Evolutionary conservation across 1,284 basidiomycete species (phyloP), one percentile per base, ranked within the genome.

Genomic region (Leccinum pachyderme): DNA sequence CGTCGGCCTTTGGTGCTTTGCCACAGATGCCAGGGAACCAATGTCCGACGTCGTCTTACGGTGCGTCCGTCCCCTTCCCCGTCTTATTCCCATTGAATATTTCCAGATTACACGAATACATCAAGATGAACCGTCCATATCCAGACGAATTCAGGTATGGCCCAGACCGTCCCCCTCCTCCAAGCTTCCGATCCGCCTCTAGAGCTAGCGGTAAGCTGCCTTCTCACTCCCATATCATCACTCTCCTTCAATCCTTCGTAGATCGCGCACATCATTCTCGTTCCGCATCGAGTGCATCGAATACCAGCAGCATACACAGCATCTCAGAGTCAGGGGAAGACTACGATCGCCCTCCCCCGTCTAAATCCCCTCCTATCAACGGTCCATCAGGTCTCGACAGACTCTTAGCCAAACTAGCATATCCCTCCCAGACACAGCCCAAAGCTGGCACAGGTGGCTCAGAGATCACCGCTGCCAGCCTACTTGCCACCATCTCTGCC

Each of bases 1-100:
- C 2, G 80, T 90, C 56, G 91, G 91, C 3, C 75, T 94, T 8
- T 95, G 92, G 92, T 87, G 88, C 69, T 86, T 72, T 52, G 80
- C 87, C 31, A 82, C 83, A 13, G 84, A 86, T 53, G 81, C 85
- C 32, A 78, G 90, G 43, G 86, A 88, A 64, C 80, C 82, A 25
- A 77, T 93, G 67, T 83, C 79, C 56, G 80, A 84, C 60, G 84
- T 88, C 55, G 79, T 89, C 75, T 73, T 79, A 67, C 77, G 86
- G 86, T 86, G 63, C 62, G 72, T 72, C 4, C 32, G 18, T 22
- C 18, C 37, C 35, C 35, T 5, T 32, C 18, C 4, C 4, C 2
- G 24, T 8, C 4, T 8, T 32, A 5, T 29, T 18, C 9, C 7
- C 47, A 45, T 52, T 54, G n/a, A 56, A 56, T 35, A 41, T 43